phyloP scores from a whole-genome alignment of 495 filamentous ascomycete genomes.

The Staphylotrichum longicolle region DNA sequence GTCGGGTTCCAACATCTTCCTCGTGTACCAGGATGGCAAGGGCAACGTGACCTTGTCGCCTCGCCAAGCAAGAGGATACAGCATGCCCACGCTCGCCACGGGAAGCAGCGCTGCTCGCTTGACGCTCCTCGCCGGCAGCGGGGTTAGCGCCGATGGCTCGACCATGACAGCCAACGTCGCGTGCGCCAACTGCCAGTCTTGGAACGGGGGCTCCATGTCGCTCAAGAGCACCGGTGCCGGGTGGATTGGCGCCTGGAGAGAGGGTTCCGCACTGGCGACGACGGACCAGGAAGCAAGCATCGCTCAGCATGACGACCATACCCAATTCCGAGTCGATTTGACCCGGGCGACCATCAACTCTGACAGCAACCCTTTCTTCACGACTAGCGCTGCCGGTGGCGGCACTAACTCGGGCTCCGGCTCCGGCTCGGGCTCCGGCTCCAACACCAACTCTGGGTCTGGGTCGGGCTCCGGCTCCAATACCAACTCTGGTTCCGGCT shows the following conservation, averaged over 20 bases:
- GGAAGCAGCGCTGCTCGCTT: slow-evolving; percentile 43
- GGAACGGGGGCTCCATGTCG: slow-evolving; percentile 56
- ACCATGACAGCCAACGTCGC: slow-evolving; percentile 64
- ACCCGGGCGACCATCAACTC: slow-evolving; percentile 51
- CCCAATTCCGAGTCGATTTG: slow-evolving; percentile 57
- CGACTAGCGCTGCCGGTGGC: slow-evolving; percentile 12
- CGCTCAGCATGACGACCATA: slow-evolving; percentile 55
- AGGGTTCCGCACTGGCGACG: slow-evolving; percentile 57
- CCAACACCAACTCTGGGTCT: slow-evolving; percentile 11
- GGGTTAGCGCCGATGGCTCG: slow-evolving; percentile 40
- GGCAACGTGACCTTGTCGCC: slow-evolving; percentile 64
- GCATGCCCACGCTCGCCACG: slow-evolving; percentile 53
- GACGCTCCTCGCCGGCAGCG: slow-evolving; percentile 61
- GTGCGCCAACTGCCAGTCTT: slow-evolving; percentile 48
- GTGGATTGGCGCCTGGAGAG: slow-evolving; percentile 68
- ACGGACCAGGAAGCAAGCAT: slow-evolving; percentile 50
- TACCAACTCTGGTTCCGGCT: slow-evolving; percentile 13
- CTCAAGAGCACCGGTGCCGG: slow-evolving; percentile 46
- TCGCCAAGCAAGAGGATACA: slow-evolving; percentile 53
- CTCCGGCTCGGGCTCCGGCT: not conserved
- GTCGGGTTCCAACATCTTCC: slow-evolving; percentile 64
- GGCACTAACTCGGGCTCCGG: slow-evolving; percentile 16
- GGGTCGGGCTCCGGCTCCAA: slow-evolving; percentile 9
- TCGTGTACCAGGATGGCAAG: slow-evolving; percentile 60
- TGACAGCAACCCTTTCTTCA: slow-evolving; percentile 61